phyloP scores from a whole-genome alignment of 2,329 filamentous ascomycete genomes.

The Helotiales sp. region DNA sequence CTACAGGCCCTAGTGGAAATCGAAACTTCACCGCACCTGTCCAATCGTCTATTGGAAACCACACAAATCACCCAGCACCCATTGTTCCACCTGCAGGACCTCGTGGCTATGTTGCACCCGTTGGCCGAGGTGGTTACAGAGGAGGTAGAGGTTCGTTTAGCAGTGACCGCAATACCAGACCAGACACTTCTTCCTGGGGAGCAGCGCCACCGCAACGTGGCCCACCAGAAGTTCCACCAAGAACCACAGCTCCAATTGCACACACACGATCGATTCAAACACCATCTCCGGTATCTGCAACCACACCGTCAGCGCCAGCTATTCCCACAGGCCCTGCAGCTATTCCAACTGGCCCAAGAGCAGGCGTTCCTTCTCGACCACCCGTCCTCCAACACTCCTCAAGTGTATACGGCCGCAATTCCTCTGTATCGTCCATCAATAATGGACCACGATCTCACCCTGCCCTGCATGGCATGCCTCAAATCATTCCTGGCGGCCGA shows the following conservation, averaged over 20 bases:
- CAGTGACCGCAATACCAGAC: slow-evolving; percentile 36
- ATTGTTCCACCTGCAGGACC: slow-evolving; percentile 43
- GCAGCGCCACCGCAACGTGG: slow-evolving; percentile 35
- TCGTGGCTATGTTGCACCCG: slow-evolving; percentile 40
- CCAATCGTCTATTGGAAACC: slow-evolving; percentile 19
- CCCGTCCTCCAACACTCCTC: slow-evolving; percentile 36
- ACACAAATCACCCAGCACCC: slow-evolving; percentile 16
- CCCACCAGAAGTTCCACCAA: slow-evolving; percentile 28
- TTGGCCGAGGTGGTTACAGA: slow-evolving; percentile 37
- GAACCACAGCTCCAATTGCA: slow-evolving; percentile 28
- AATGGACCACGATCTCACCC: slow-evolving; percentile 41
- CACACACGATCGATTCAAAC: slow-evolving; percentile 32
- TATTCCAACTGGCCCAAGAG: slow-evolving; percentile 42
- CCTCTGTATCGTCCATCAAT: slow-evolving; percentile 22
- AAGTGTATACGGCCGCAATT: slow-evolving; percentile 31
- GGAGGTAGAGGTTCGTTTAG: slow-evolving; percentile 41
- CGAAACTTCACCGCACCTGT: slow-evolving; percentile 40
- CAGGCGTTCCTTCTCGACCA: slow-evolving; percentile 39
- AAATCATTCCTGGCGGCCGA: slow-evolving; percentile 41
- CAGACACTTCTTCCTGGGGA: slow-evolving; percentile 40
- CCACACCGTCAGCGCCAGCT: slow-evolving; percentile 26
- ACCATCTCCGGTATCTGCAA: slow-evolving; percentile 37
- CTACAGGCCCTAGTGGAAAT: slow-evolving; percentile 41
- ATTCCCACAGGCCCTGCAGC: slow-evolving; percentile 40
- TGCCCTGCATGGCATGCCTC: slow-evolving; percentile 41